phyloP scores from a whole-genome alignment of 257 asterid species.

The Solanum paucissectum region DNA sequence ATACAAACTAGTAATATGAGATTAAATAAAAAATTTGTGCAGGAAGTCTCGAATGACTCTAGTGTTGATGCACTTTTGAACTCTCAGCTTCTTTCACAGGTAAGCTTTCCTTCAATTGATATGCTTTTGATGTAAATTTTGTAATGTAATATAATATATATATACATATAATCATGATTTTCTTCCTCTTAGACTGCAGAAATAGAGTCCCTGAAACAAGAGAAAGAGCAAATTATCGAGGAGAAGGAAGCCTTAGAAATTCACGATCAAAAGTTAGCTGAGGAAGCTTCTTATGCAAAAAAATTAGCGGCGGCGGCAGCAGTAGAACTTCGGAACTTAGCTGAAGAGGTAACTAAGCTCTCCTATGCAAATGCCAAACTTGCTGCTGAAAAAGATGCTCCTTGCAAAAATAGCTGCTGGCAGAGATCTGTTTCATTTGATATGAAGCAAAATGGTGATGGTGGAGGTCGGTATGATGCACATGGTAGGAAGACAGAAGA shows the following conservation, averaged over 20 bases:
- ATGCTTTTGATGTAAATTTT: background rate
- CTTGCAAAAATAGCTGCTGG: constrained; percentile 35
- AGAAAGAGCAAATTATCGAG: constrained; percentile 38
- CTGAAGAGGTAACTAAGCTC: constrained; percentile 71
- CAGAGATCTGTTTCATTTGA: constrained; percentile 26
- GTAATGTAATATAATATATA: background rate
- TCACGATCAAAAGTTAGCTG: constrained; percentile 43
- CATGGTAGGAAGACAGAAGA: constrained; percentile 27
- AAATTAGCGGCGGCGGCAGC: constrained; percentile 85
- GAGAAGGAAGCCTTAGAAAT: constrained; percentile 57
- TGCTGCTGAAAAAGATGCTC: constrained; percentile 24
- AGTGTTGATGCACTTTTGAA: constrained; percentile 24
- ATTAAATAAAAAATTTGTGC: constrained; percentile 27
- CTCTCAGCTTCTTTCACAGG: constrained; percentile 52
- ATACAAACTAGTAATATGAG: constrained; percentile 45
- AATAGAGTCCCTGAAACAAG: constrained; percentile 66
- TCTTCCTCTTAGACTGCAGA: constrained; percentile 48
- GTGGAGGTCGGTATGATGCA: constrained; percentile 20
- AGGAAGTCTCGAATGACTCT: constrained; percentile 25
- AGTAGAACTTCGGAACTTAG: constrained; percentile 72
- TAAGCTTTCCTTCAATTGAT: constrained; percentile 7
- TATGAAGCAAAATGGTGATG: constrained; percentile 22
- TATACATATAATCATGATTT: background rate
- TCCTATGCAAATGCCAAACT: constrained; percentile 69
- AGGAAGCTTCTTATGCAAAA: constrained; percentile 71